Conservation (phyloP, 2,329 filamentous ascomycete species). For the Proliferodiscus dingleyae region DNA sequence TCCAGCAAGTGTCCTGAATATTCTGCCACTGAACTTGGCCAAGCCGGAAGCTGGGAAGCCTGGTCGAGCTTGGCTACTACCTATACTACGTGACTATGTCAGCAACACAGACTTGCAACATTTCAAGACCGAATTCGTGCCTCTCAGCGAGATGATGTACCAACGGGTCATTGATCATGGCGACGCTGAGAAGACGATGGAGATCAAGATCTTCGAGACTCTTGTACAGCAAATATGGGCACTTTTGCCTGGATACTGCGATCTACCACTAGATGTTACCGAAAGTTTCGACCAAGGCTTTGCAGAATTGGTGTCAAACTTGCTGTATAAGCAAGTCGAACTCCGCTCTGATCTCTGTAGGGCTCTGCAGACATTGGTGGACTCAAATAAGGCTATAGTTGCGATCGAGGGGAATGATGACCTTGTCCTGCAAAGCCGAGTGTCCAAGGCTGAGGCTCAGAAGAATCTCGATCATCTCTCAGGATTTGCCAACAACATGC, state of each 20-base stretch:
- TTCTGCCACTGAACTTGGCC: conserved; percentile 80
- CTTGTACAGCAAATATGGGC: conserved; percentile 95
- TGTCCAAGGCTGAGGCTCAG: conserved; percentile 69
- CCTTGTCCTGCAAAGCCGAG: conserved; percentile 70
- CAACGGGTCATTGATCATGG: conserved; percentile 83
- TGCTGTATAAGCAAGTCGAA: conserved; percentile 88
- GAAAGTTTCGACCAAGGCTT: conserved; percentile 80
- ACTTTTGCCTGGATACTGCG: conserved; percentile 88
- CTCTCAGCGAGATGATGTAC: conserved; percentile 85
- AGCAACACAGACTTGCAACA: conserved; percentile 83
- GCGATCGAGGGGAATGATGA: conserved; percentile 62
- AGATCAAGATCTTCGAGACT: conserved; percentile 96
- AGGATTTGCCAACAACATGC: conserved; percentile 76
- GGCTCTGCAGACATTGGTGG: conserved; percentile 78
- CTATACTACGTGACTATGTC: conserved; percentile 81
- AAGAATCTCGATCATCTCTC: conserved; percentile 81
- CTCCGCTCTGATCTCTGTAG: conserved; percentile 83
- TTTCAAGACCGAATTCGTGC: conserved; percentile 81
- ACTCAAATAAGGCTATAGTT: conserved; percentile 82
- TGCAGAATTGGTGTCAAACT: conserved; percentile 83
- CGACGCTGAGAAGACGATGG: conserved; percentile 81
- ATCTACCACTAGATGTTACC: conserved; percentile 74
- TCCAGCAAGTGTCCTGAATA: conserved; percentile 73
- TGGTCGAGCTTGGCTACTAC: conserved; percentile 91
- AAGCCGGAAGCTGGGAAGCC: conserved; percentile 72